Percentiles rank a stretch among this genome's conserved stretches.
Conservation (phyloP, 1,284 basidiomycete species). For the Naganishia cerealis region DNA sequence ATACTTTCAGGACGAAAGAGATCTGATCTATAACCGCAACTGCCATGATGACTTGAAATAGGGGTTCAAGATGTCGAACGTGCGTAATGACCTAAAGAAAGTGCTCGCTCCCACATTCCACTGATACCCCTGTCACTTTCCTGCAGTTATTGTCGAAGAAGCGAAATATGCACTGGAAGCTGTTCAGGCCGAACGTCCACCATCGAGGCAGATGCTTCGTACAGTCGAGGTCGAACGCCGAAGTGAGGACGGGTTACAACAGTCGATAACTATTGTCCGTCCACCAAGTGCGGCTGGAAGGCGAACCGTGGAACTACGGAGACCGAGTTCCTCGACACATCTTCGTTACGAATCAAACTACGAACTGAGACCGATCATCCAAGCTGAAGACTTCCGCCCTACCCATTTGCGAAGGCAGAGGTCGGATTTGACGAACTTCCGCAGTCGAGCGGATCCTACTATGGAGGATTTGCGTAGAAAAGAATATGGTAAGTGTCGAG, state of each 20-base stretch:
- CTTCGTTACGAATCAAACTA: slow-evolving; percentile 28
- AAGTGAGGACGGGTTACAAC: slow-evolving; percentile 6
- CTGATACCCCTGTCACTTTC: background rate
- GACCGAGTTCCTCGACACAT: slow-evolving; percentile 10
- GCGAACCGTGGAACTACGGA: background rate
- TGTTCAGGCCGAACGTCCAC: slow-evolving; percentile 36
- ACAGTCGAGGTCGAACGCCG: slow-evolving; percentile 25
- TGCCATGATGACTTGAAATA: background rate
- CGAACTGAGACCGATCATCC: slow-evolving; percentile 14
- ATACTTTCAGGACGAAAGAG: background rate
- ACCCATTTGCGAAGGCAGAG: slow-evolving; percentile 33
- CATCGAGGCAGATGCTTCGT: slow-evolving; percentile 13
- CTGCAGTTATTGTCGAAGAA: slow-evolving; percentile 46
- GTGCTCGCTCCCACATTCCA: background rate
- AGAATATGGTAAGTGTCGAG: slow-evolving; percentile 16
- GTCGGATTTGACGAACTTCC: slow-evolving; percentile 34
- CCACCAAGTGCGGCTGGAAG: background rate
- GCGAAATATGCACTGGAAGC: slow-evolving; percentile 49
- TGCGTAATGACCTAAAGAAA: slow-evolving; percentile 32
- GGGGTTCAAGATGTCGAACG: slow-evolving; percentile 52
- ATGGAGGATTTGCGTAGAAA: slow-evolving; percentile 25
- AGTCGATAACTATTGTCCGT: slow-evolving; percentile 11
- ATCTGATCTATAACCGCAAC: slow-evolving; percentile 10
- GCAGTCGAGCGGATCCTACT: slow-evolving; percentile 19
- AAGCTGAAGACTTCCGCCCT: slow-evolving; percentile 19